Evolutionary conservation across 805 yeast species (phyloP), one percentile per base, ranked within the genome.

Genomic region (Kuraishia cidri): DNA sequence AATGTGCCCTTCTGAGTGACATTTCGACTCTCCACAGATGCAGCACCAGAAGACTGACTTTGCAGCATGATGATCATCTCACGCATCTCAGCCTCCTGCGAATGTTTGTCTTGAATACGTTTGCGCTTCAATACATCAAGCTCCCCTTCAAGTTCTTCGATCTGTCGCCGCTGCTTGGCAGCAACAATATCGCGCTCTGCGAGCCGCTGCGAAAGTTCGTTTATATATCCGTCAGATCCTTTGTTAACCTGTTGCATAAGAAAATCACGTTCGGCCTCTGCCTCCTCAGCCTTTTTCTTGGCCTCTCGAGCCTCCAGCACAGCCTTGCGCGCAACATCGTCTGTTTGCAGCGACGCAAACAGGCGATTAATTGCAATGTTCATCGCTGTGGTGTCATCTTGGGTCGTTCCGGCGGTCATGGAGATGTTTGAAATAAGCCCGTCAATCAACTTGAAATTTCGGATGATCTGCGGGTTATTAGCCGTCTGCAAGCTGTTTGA

Each of bases 301-400:
- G 58, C 62, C 15, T 52, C 60, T 31, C 56, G 62, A n/a, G 58
- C 56, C 37, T 66, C 70, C 52, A 37, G 55, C 42, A 41, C 62
- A 49, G 95, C 94, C 38, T 81, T 67, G 33, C 76, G 65, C 9
- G 94, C 94, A 56, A 79, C 78, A 34, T 85, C 94, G 51, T 90
- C 96, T 0, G 95, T 83, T 43, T 78, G 77, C 47, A 88, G 64
- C 18, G 82, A 69, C 27, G 85, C 77, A 37, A 75, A 64, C 29
- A 90, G 60, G 35, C 75, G 64, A 46, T 83, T 86, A 23, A 88
- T 76, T 2, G 94, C 84, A 30, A 82, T 73, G 33, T 80, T 83
- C 41, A 85, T 66, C 11, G 84, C 75, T n/a, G 77, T 64, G 30
- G 77, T 81, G 33, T 72, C 70, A 37, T 69, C 74, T 25, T 64